Percentiles rank a stretch among this genome's conserved stretches.
Conservation (phyloP, 2,329 filamentous ascomycete species). For the Paraphoma sp. region DNA sequence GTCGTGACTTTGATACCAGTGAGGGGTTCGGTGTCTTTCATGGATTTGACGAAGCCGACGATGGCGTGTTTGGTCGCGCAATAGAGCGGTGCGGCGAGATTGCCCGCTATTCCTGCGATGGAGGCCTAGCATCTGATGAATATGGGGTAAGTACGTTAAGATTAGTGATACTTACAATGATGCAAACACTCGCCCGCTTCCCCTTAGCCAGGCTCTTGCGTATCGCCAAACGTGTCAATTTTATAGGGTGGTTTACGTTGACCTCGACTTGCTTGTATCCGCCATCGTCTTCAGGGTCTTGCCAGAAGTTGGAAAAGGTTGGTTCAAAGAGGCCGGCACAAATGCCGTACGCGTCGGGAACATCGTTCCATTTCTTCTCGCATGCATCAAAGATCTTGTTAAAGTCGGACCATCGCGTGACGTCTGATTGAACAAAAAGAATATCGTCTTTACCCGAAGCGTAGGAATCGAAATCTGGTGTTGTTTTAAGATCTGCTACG, state of each 20-base stretch:
- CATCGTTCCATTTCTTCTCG: slow-evolving; percentile 38
- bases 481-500: slow-evolving; percentile 34
- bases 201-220: slow-evolving; percentile 32
- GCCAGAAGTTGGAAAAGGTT: slow-evolving; percentile 39
- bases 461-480: slow-evolving; percentile 26
- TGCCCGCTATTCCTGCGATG: slow-evolving; percentile 31
- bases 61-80: slow-evolving; percentile 42
- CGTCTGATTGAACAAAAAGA: slow-evolving; percentile 35
- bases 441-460: slow-evolving; percentile 26
- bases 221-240: slow-evolving; percentile 38
- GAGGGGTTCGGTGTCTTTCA: slow-evolving; percentile 30
- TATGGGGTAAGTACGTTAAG: no score
- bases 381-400: slow-evolving; percentile 30
- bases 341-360: slow-evolving; percentile 41
- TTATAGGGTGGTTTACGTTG: slow-evolving; percentile 40
- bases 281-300: slow-evolving; percentile 33
- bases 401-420: slow-evolving; percentile 36
- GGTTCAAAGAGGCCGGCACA: slow-evolving; percentile 42
- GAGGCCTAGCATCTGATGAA: slow-evolving; percentile 22
- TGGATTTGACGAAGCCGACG: slow-evolving; percentile 39
- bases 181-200: slow-evolving; percentile 39
- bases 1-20: slow-evolving; percentile 40
- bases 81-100: slow-evolving; percentile 35
- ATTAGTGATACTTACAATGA: slow-evolving; percentile 30
- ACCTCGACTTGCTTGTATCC: slow-evolving; percentile 38